phyloP scores from a whole-genome alignment of 1,284 basidiomycete genomes.

The Inonotus hispidus region DNA sequence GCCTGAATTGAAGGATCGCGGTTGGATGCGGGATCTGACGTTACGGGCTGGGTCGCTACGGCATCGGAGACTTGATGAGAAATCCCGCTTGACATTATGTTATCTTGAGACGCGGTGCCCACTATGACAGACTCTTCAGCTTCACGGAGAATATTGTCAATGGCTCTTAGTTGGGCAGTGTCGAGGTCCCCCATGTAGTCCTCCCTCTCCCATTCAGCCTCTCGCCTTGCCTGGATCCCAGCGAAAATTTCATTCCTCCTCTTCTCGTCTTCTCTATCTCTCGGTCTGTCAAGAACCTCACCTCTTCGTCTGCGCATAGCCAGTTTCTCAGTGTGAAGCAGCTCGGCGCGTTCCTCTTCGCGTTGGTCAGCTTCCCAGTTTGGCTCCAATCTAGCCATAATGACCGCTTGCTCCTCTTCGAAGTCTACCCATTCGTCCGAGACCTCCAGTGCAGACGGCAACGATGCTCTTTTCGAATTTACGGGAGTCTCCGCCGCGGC shows the following conservation, averaged over 20 bases:
- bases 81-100: too few species aligned
- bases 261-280: slow-evolving; percentile 28
- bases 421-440: slow-evolving; percentile 51
- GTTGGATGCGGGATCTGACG: too few species aligned
- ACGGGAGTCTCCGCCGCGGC: slow-evolving; percentile 24
- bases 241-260: slow-evolving; percentile 18
- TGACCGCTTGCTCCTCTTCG: slow-evolving; percentile 53
- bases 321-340: slow-evolving; percentile 23
- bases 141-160: slow-evolving; percentile 44
- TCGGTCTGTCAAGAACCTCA: slow-evolving; percentile 22
- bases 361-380: slow-evolving; percentile 23
- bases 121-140: slow-evolving; percentile 26
- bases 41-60: too few species aligned
- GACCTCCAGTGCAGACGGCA: slow-evolving; percentile 49
- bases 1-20: too few species aligned
- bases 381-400: slow-evolving; percentile 33
- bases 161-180: slow-evolving; percentile 33
- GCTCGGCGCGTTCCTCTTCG: slow-evolving; percentile 17
- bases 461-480: slow-evolving; percentile 16
- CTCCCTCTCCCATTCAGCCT: slow-evolving; percentile 34
- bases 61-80: too few species aligned
- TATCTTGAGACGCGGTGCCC: not conserved
- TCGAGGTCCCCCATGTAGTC: slow-evolving; percentile 36
- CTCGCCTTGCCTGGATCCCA: slow-evolving; percentile 20
- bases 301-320: slow-evolving; percentile 19